phyloP scores from a whole-genome alignment of 2,329 filamentous ascomycete genomes.

The Colletotrichum sp. region DNA sequence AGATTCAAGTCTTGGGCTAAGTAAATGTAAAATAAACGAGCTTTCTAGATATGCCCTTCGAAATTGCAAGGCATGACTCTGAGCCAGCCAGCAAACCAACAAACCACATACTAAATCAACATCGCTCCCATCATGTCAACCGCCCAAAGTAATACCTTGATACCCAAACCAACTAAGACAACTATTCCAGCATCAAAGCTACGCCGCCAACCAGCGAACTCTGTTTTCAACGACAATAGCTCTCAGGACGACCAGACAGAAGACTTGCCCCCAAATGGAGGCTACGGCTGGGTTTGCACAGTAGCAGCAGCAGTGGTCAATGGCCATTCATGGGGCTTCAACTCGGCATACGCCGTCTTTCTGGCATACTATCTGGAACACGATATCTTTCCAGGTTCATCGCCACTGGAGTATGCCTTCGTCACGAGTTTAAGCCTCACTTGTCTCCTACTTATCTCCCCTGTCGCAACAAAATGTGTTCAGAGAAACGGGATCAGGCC shows the following conservation, averaged over 20 bases:
- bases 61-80: background rate
- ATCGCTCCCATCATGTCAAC: background rate
- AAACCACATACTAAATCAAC: background rate
- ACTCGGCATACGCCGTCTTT: background rate
- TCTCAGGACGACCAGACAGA: background rate
- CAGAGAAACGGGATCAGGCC: background rate
- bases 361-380: background rate
- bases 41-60: background rate
- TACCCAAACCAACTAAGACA: background rate
- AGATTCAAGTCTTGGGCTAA: no score
- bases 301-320: background rate
- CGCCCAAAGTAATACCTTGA: background rate
- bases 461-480: background rate
- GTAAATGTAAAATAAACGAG: rapidly evolving
- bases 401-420: background rate
- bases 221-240: background rate
- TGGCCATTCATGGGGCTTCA: background rate
- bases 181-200: background rate
- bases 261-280: background rate
- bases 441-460: background rate
- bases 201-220: background rate
- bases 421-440: background rate
- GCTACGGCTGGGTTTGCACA: background rate
- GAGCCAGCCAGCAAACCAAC: background rate
- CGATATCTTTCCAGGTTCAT: background rate